Percentiles rank a stretch among this genome's conserved stretches.
Conservation (phyloP, 208 protist species). For the Perkinsela sp. region DNA sequence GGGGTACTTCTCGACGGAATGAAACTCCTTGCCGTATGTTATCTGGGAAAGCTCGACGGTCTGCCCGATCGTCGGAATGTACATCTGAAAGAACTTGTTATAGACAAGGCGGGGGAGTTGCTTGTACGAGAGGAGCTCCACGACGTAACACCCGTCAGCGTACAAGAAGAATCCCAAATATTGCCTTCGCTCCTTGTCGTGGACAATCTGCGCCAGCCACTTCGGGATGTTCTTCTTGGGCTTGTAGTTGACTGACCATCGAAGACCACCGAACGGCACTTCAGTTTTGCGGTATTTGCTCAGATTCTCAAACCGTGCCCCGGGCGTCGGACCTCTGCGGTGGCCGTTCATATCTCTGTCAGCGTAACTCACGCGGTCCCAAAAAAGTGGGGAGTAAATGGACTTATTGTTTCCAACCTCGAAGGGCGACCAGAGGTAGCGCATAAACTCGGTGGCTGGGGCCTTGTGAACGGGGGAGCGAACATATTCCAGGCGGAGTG, state of each 20-base stretch:
- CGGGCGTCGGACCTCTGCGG: constrained; percentile 49
- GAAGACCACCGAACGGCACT: constrained; percentile 28
- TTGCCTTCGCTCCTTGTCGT: constrained; percentile 30
- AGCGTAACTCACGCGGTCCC: constrained; percentile 51
- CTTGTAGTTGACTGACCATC: constrained; percentile 54
- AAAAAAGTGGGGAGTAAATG: constrained; percentile 59
- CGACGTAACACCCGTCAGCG: constrained; percentile 60
- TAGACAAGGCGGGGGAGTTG: constrained; percentile 59
- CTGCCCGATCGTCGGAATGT: constrained; percentile 55
- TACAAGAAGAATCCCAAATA: constrained; percentile 67
- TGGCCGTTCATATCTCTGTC: constrained; percentile 62
- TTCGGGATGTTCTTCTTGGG: constrained; percentile 59
- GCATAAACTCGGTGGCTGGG: constrained; percentile 42
- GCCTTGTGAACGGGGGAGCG: constrained; percentile 46
- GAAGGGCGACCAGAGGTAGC: constrained; percentile 65
- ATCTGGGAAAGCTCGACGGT: constrained; percentile 49
- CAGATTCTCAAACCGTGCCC: constrained; percentile 26
- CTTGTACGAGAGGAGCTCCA: constrained; percentile 64
- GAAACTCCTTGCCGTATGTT: constrained; percentile 60
- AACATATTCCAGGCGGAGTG: constrained; percentile 57
- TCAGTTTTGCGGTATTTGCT: constrained; percentile 55
- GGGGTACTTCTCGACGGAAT: constrained; percentile 66
- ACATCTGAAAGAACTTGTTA: constrained; percentile 51
- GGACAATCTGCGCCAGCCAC: constrained; percentile 53
- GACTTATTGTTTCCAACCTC: constrained; percentile 50